Evolutionary conservation across 768 basidiomycete genomes (phyloP), one percentile per base, ranked within the genome.

Genomic region (Suillus fuscotomentosus): DNA sequence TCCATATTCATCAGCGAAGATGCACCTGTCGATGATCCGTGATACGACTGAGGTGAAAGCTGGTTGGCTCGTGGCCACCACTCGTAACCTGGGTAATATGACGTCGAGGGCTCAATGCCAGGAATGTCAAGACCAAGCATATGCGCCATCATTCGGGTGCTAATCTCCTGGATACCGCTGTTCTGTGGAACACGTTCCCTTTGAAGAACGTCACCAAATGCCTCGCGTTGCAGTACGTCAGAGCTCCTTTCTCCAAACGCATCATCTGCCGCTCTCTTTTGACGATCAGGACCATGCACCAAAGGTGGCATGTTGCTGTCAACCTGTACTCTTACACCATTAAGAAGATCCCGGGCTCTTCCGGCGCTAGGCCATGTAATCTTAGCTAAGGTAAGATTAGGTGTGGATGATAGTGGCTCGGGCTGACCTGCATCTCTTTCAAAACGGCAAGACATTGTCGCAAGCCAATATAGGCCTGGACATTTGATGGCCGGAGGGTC

Each of bases 331-430:
- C 87, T 85, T 43, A 85, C 88, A 11, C 89, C 89, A 71, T 87
- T 84, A 60, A 92, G 76, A 36, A 92, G 77, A 50, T 88, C 87
- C 77, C 84, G 86, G 51, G 87, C 85, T 42, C 88, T 84, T 20
- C 81, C 78, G 24, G 89, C 89, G 69, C 85, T 88, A 2, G 90
- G 88, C 90, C 90, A 92, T 36, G 87, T 82, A 61, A 80, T 75
- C 90, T 90, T 61, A 24, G 55, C 42, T 42, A 47, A 45, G 59
- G 45, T 72, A 24, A 71, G 61, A 42, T 13, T 43, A 36, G 63
- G 63, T 53, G 65, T 65, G 41, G 39, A 62, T 20, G 39, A 64
- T n/a, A 47, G 22, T 61, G 34, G 39, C 50, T 8, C 20, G 48
- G 39, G 65, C 83, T 56, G 68, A 89, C 90, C 78, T 85, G 85